These are phyloP conservation scores for Cystobasidiaceae sp. DNA, from an alignment of 1,284 basidiomycete species.

Conservation along the genomic window DNA sequence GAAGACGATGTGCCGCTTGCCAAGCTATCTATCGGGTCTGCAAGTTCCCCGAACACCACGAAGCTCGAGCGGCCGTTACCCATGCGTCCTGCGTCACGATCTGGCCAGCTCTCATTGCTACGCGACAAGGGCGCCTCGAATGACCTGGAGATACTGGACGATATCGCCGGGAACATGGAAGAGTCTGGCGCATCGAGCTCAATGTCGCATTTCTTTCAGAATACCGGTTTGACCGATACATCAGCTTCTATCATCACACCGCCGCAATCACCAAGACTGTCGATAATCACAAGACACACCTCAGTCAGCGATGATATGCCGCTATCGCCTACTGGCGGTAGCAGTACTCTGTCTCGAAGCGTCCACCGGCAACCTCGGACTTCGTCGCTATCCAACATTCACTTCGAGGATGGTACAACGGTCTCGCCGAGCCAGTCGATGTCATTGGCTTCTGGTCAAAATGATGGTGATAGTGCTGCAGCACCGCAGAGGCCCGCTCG, in stretches of 20 bases:
- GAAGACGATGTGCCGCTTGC: not conserved
- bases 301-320: not conserved
- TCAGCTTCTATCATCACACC: not conserved
- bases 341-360: not conserved
- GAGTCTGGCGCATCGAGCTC: too few species aligned
- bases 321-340: not conserved
- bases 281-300: too few species aligned
- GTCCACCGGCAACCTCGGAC: constrained; percentile 8
- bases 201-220: constrained; percentile 1
- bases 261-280: not conserved
- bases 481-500: not conserved
- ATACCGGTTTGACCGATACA: not conserved
- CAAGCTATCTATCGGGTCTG: not conserved
- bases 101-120: not conserved
- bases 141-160: constrained; percentile 10
- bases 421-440: not conserved
- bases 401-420: not conserved
- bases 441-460: not conserved
- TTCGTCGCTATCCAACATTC: constrained; percentile 1
- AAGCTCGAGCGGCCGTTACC: too few species aligned
- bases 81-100: too few species aligned
- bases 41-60: too few species aligned
- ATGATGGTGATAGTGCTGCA: not conserved
- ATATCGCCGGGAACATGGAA: too few species aligned
- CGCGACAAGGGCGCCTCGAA: constrained; percentile 22